Evolutionary conservation across 2,329 filamentous ascomycete species (phyloP), one percentile per base, ranked within the genome.

Genomic region (Colletotrichum chlorophyti): DNA sequence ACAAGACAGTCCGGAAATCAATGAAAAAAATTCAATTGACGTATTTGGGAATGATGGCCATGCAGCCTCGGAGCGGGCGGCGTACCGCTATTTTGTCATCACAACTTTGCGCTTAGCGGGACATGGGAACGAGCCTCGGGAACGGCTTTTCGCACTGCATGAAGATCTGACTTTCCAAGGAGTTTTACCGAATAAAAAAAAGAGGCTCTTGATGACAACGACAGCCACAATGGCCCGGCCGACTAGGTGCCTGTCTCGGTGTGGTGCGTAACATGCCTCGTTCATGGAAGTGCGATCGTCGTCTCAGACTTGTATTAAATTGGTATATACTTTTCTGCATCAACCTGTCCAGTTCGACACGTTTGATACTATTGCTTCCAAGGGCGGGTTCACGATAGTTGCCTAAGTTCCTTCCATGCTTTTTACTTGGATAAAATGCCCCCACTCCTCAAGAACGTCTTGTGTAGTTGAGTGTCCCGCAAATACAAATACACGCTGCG

Each of bases 101-200:
- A n/a, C 53, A 48, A 53, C 41, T 58, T n/a, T 51, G 47, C 57
- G 52, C 53, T 61, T 57, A 46, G 58, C 45, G 47, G 58, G 53
- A 61, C 59, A 63, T 45, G 58, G 49, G 43, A 55, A 51, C 49
- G 51, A 49, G 43, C 46, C 50, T 14, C 40, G 54, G 43, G 37
- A 27, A 55, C 41, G 59, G 54, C 54, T 57, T 63, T 58, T 60
- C 60, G 54, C 59, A 55, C 60, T 62, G 59, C 61, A 63, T 62
- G 47, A 63, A 53, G 51, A 62, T 46, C 51, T 55, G 59, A 62
- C 48, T 54, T 62, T 31, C 58, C 46, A 50, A 41, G 38, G 51
- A 61, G 54, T 57, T 60, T 41, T 45, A 62, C 60, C 53, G 59
- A 63, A 63, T 62, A 58, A 55, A 60, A 63, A 50, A 63, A 63